Evolutionary conservation across 2,329 filamentous ascomycete genomes (phyloP).

Genomic region (Cadophora sp.): DNA sequence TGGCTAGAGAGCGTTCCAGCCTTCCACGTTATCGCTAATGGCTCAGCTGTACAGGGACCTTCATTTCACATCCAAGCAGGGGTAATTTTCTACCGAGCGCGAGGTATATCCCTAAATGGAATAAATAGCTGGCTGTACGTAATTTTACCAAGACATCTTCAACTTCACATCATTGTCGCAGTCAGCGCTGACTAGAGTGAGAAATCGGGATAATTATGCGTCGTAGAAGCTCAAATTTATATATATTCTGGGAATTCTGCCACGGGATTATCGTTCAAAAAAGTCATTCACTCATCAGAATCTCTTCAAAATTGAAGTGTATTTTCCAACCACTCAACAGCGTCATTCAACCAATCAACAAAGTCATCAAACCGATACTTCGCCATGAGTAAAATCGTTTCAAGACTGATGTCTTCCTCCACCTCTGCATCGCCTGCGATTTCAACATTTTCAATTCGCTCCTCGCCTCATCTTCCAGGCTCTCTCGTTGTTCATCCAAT

Average conservation of each 20-base stretch:
- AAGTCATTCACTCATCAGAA: not conserved
- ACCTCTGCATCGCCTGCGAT: not conserved
- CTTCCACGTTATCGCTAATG: too few species aligned
- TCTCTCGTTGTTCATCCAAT: not conserved
- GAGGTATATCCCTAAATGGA: not conserved
- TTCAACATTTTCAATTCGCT: not conserved
- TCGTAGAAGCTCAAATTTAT: not conserved
- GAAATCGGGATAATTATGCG: not conserved
- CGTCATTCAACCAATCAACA: not conserved
- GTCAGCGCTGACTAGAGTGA: not conserved
- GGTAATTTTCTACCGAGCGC: not conserved
- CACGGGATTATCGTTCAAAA: not conserved
- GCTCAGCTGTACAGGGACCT: too few species aligned
- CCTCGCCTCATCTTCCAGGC: not conserved
- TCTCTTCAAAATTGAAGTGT: not conserved
- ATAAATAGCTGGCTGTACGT: not conserved
- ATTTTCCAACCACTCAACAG: conserved; percentile 3
- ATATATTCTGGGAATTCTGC: not conserved
- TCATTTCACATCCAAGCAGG: not conserved
- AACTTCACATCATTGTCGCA: not conserved
- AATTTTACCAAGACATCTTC: not conserved
- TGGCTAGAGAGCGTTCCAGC: too few species aligned
- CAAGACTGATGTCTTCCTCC: not conserved
- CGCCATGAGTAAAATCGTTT: conserved; percentile 2
- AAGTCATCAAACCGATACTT: not conserved